Percentiles rank a stretch among this genome's conserved stretches.
phyloP scores from a whole-genome alignment of 2,329 filamentous ascomycete genomes.

The Paraphaeosphaeria sporulosa region DNA sequence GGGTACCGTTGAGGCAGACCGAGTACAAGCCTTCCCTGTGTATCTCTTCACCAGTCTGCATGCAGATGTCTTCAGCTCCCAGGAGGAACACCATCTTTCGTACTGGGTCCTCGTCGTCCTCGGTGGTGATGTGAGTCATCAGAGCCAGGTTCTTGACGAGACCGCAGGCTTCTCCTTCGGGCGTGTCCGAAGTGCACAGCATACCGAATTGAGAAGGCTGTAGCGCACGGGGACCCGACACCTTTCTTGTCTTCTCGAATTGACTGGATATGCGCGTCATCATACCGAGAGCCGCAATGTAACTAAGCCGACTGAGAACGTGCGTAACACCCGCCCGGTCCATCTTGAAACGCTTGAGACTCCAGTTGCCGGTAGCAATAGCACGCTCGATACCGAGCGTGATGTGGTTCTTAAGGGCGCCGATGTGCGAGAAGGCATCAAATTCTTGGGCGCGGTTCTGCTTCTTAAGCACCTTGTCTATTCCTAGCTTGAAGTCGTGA shows the following conservation, averaged over 20 bases:
- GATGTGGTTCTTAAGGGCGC: conserved; percentile 84
- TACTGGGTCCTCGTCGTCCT: conserved; percentile 91
- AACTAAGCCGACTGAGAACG: conserved; percentile 92
- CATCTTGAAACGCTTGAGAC: conserved; percentile 97
- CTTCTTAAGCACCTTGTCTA: conserved; percentile 96
- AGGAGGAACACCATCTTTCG: conserved; percentile 85
- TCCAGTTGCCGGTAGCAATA: conserved; percentile 98
- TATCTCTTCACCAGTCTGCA: conserved; percentile 84
- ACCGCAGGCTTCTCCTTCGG: conserved; percentile 97
- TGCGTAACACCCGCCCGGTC: conserved; percentile 96
- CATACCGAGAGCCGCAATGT: conserved; percentile 97
- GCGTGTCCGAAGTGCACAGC: conserved; percentile 96
- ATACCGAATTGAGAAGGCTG: conserved; percentile 99
- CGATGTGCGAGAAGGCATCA: conserved; percentile 85
- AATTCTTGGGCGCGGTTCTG: conserved; percentile 87
- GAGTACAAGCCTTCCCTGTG: conserved; percentile 85
- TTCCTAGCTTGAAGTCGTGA: conserved; percentile 85
- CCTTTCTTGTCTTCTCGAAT: conserved; percentile 98
- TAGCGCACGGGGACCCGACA: conserved; percentile 91
- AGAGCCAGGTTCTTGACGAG: conserved; percentile 96
- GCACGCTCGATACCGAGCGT: conserved; percentile 93
- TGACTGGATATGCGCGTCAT: conserved; percentile 99
- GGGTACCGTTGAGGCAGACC: conserved; percentile 95
- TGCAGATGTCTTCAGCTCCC: conserved; percentile 82
- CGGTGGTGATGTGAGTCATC: conserved; percentile 99